phyloP scores from a whole-genome alignment of 352 stramenopile species.

The Phytophthora nicotianae region DNA sequence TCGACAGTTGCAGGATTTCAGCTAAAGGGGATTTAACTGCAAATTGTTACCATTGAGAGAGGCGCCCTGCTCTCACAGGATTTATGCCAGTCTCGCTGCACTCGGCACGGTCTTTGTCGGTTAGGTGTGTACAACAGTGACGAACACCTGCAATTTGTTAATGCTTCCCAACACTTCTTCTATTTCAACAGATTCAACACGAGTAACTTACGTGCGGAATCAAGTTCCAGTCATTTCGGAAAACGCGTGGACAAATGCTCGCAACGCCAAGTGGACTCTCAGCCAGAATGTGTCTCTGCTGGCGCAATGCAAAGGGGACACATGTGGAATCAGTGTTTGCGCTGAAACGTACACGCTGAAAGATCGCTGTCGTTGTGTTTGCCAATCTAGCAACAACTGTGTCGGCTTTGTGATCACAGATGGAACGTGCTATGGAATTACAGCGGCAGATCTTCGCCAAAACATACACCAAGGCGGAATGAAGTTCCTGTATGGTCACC shows the following conservation, averaged over 20 bases:
- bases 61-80: constrained; percentile 46
- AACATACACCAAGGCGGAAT: too few species aligned
- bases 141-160: constrained; percentile 50
- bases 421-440: constrained; percentile 48
- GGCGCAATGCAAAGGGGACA: constrained; percentile 28
- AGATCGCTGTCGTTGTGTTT: constrained; percentile 57
- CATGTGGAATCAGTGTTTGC: constrained; percentile 40
- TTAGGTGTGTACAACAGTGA: constrained; percentile 42
- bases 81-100: constrained; percentile 43
- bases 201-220: constrained; percentile 32
- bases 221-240: constrained; percentile 34
- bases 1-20: constrained; percentile 43
- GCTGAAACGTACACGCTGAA: constrained; percentile 34
- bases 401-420: constrained; percentile 49
- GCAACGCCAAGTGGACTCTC: constrained; percentile 41
- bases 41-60: constrained; percentile 45
- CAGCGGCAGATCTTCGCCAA: constrained; percentile 41
- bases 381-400: constrained; percentile 36
- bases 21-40: constrained; percentile 39
- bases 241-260: constrained; percentile 48
- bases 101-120: constrained; percentile 51
- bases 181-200: constrained; percentile 32
- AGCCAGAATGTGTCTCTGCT: constrained; percentile 40
- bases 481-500: too few species aligned
- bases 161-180: constrained; percentile 41